These are phyloP conservation scores for Tolypocladium sp. DNA, from an alignment of 2,329 filamentous ascomycete genomes.

Conservation along the genomic window DNA sequence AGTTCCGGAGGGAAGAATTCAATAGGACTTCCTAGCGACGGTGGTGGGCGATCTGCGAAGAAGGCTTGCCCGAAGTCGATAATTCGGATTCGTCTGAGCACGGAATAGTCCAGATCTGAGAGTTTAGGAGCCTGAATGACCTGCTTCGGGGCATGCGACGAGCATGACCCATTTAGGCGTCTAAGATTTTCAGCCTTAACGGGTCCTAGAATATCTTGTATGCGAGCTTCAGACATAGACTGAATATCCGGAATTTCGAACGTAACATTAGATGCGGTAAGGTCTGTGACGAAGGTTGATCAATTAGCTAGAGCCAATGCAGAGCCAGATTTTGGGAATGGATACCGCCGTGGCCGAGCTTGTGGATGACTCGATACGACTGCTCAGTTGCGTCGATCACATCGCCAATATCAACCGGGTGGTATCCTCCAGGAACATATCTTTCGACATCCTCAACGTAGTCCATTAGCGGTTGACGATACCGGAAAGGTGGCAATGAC, in stretches of 20 bases:
- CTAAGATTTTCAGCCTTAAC: constrained; percentile 1
- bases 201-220: constrained; percentile 1
- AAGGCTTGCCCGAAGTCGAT: constrained; percentile 4
- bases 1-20: constrained; percentile 5
- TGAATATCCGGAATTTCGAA: constrained; percentile 3
- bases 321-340: neutral
- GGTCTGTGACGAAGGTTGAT: neutral
- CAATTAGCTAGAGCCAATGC: too few species aligned
- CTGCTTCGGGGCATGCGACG: constrained; percentile 3
- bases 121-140: neutral
- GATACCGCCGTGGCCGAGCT: constrained; percentile 8
- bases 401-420: constrained; percentile 6
- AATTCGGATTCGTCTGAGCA: constrained; percentile 1
- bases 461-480: constrained; percentile 3
- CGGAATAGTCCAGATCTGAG: constrained; percentile 2
- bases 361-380: constrained; percentile 6
- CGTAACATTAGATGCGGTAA: constrained; percentile 1
- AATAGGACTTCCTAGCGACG: constrained; percentile 2
- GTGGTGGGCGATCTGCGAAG: constrained; percentile 2
- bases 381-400: neutral
- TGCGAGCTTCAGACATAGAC: neutral
- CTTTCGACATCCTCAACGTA: constrained; percentile 3
- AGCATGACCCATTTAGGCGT: neutral
- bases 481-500: constrained; percentile 1
- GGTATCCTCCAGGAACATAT: constrained; percentile 7